A percentile compares a stretch with the other conserved stretches of the same genome.
Evolutionary conservation across 257 asterid species (phyloP).

Genomic region (Capsicum baccatum): DNA sequence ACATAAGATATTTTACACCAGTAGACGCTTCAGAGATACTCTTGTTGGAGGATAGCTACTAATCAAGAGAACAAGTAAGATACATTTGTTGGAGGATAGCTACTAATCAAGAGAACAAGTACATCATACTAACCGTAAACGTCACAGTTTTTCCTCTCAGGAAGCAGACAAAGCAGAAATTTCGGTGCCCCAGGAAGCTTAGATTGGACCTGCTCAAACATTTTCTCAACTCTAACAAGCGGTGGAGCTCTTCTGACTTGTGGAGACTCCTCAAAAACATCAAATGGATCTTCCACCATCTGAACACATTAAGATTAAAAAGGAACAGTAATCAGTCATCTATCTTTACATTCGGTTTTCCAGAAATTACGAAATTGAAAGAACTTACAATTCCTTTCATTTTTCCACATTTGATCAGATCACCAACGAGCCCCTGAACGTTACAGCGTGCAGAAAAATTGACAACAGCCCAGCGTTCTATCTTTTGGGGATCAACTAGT

Average conservation of each 20-base stretch:
- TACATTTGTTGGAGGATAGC: neutral
- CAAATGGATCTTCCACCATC: conserved; percentile 73
- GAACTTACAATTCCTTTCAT: conserved; percentile 80
- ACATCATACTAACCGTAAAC: conserved; percentile 64
- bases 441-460: conserved; percentile 95
- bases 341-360: neutral
- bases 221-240: conserved; percentile 74
- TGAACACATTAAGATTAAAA: conserved; percentile 29
- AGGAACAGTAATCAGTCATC: neutral
- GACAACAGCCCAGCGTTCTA: conserved; percentile 87
- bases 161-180: conserved; percentile 80
- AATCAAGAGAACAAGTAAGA: neutral
- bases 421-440: conserved; percentile 54
- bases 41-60: neutral
- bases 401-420: conserved; percentile 67
- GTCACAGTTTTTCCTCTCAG: conserved; percentile 81
- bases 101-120: neutral
- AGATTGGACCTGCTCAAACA: conserved; percentile 67
- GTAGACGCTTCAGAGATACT: neutral
- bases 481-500: conserved; percentile 63
- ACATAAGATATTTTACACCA: neutral
- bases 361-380: neutral
- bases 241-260: conserved; percentile 76
- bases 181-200: conserved; percentile 77
- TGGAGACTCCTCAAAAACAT: conserved; percentile 67